Conservation (phyloP, 1,284 basidiomycete species). For the Marasmius sp. region DNA sequence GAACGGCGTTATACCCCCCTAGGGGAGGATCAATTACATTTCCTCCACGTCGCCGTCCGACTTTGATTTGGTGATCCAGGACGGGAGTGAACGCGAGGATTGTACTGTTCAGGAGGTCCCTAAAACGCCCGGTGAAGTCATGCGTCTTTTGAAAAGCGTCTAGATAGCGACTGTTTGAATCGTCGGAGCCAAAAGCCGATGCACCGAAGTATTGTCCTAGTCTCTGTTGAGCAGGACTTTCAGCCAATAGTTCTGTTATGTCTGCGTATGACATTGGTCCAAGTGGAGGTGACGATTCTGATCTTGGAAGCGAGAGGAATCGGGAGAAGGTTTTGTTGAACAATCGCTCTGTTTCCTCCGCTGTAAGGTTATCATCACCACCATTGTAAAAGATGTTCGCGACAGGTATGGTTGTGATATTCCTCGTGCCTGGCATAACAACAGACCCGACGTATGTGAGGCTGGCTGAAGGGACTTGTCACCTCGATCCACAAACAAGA, state of each 20-base stretch:
- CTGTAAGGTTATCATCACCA: background rate
- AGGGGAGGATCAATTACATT: slow-evolving; percentile 13
- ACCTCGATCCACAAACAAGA: too few species aligned
- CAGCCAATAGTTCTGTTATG: slow-evolving; percentile 28
- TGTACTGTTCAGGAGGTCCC: background rate
- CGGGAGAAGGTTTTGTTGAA: slow-evolving; percentile 30
- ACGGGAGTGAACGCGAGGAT: slow-evolving; percentile 14
- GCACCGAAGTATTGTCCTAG: slow-evolving; percentile 34
- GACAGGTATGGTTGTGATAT: slow-evolving; percentile 14
- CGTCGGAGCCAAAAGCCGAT: slow-evolving; percentile 22
- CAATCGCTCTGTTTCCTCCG: slow-evolving; percentile 24
- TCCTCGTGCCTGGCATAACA: slow-evolving; percentile 8
- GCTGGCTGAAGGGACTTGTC: slow-evolving; percentile 18
- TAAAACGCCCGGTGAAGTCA: slow-evolving; percentile 1
- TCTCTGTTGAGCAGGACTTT: slow-evolving; percentile 24
- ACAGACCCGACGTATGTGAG: slow-evolving; percentile 23
- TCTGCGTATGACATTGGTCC: slow-evolving; percentile 34
- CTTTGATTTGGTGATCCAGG: slow-evolving; percentile 9
- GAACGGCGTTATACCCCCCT: slow-evolving; percentile 16
- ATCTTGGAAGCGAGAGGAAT: slow-evolving; percentile 35
- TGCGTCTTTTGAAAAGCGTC: slow-evolving; percentile 1
- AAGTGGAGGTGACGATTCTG: slow-evolving; percentile 18
- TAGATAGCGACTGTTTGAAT: slow-evolving; percentile 19
- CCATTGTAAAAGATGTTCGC: slow-evolving; percentile 33
- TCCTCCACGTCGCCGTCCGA: slow-evolving; percentile 11